Conservation (phyloP, 2,329 filamentous ascomycete species). For the Penicillium glabrum region DNA sequence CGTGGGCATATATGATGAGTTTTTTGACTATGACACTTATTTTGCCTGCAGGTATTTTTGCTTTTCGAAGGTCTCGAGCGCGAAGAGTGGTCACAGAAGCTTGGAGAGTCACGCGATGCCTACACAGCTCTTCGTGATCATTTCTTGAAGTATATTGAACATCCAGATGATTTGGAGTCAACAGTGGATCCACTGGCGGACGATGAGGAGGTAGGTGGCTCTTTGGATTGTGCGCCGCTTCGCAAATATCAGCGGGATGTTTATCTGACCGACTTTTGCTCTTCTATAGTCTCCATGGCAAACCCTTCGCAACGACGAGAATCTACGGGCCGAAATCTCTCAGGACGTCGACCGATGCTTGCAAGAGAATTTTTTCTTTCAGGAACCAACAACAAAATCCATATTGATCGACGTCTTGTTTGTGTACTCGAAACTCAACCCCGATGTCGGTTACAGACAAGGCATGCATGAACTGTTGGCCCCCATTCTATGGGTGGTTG, state of each 20-base stretch:
- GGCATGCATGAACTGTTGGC: slow-evolving; percentile 97
- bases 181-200: slow-evolving; percentile 82
- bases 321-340: slow-evolving; percentile 80
- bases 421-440: slow-evolving; percentile 90
- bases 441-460: slow-evolving; percentile 86
- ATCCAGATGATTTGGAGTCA: slow-evolving; percentile 76
- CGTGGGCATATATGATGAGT: slow-evolving; percentile 14
- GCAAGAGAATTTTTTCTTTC: slow-evolving; percentile 89
- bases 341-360: slow-evolving; percentile 91
- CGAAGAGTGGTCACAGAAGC: slow-evolving; percentile 65
- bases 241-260: slow-evolving; percentile 11
- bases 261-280: slow-evolving; percentile 23
- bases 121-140: slow-evolving; percentile 72
- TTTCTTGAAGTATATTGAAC: slow-evolving; percentile 77
- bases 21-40: slow-evolving; percentile 20
- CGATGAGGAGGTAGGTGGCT: slow-evolving; percentile 62
- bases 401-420: slow-evolving; percentile 89
- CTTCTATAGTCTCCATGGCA: slow-evolving; percentile 80
- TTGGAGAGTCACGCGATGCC: slow-evolving; percentile 68
- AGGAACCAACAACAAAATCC: slow-evolving; percentile 71
- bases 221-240: not conserved
- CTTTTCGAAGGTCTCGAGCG: slow-evolving; percentile 68
- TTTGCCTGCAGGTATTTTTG: slow-evolving; percentile 66
- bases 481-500: slow-evolving; percentile 80
- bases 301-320: slow-evolving; percentile 79